These are phyloP conservation scores for Asclepias syriaca DNA, from an alignment of 257 asterid species.

Conservation along the genomic window DNA sequence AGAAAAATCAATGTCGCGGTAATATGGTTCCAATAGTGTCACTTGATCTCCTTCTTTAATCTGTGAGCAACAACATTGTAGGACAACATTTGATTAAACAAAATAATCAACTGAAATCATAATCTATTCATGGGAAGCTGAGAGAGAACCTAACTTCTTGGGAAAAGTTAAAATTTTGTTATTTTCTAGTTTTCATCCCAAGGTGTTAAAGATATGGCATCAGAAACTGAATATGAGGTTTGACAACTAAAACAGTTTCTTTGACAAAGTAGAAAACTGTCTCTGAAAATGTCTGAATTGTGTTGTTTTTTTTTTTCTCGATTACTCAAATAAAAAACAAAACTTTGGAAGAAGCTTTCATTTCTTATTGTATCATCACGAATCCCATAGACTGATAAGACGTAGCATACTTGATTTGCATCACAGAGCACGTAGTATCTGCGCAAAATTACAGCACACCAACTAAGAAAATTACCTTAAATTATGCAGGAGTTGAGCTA, in stretches of 20 bases:
- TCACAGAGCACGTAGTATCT: constrained; percentile 82
- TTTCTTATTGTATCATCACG: constrained; percentile 58
- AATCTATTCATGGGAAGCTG: background rate
- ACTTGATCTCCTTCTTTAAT: constrained; percentile 84
- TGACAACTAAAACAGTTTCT: background rate
- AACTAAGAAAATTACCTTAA: background rate
- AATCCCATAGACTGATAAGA: constrained; percentile 68
- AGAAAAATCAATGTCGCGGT: constrained; percentile 50
- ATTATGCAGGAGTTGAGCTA: background rate
- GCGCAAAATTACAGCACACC: constrained; percentile 20
- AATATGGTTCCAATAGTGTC: constrained; percentile 66
- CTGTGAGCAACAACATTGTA: constrained; percentile 28
- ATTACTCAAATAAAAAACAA: constrained; percentile 5
- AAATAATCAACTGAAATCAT: background rate
- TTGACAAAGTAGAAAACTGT: background rate
- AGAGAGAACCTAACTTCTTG: background rate
- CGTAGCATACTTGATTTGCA: constrained; percentile 60
- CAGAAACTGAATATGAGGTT: background rate
- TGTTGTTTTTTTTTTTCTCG: background rate
- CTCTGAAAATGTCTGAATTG: background rate
- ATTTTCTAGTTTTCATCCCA: background rate
- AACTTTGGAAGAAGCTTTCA: constrained; percentile 7
- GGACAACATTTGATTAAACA: background rate
- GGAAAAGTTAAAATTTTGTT: background rate
- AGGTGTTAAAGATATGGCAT: background rate